Evolutionary conservation across 2,329 filamentous ascomycete genomes (phyloP).

Genomic region (Phoma sp.): DNA sequence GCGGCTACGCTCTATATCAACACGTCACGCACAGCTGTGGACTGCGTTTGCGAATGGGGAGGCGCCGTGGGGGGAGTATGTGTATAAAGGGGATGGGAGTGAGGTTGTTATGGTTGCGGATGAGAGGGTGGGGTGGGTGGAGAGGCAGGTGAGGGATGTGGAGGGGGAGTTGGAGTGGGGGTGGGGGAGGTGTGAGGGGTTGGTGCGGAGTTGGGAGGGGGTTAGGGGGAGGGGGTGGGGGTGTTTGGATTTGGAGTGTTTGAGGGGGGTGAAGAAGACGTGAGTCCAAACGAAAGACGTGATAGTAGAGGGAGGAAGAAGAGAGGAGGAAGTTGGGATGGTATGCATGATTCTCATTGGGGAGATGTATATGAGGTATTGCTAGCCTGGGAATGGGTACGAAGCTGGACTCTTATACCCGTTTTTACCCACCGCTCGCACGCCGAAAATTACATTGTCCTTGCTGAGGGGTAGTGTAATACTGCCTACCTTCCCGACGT

Average conservation of each 20-base stretch:
- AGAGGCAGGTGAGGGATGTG: conserved; percentile 21
- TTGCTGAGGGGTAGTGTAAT: conserved; percentile 61
- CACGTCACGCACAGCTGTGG: too few species aligned
- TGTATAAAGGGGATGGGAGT: too few species aligned
- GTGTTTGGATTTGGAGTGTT: conserved; percentile 19
- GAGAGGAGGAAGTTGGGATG: too few species aligned
- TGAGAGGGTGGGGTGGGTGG: conserved; percentile 21
- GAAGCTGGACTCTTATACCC: conserved; percentile 61
- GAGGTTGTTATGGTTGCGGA: too few species aligned
- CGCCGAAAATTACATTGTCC: conserved; percentile 66
- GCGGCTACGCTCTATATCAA: too few species aligned
- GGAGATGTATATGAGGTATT: too few species aligned
- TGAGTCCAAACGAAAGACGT: too few species aligned
- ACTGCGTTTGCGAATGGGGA: too few species aligned
- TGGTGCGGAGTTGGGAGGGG: conserved; percentile 23
- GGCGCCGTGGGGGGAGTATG: too few species aligned
- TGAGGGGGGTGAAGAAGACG: conserved; percentile 13
- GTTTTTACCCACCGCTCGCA: conserved; percentile 59
- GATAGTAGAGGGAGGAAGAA: too few species aligned
- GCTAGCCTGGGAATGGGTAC: conserved; percentile 51
- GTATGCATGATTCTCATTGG: too few species aligned
- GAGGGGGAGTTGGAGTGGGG: conserved; percentile 21
- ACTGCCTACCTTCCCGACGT: conserved; percentile 58
- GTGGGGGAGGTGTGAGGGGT: conserved; percentile 21
- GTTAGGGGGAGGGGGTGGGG: conserved; percentile 16